phyloP scores from a whole-genome alignment of 805 yeast genomes.

The Ogataea zsoltii region DNA sequence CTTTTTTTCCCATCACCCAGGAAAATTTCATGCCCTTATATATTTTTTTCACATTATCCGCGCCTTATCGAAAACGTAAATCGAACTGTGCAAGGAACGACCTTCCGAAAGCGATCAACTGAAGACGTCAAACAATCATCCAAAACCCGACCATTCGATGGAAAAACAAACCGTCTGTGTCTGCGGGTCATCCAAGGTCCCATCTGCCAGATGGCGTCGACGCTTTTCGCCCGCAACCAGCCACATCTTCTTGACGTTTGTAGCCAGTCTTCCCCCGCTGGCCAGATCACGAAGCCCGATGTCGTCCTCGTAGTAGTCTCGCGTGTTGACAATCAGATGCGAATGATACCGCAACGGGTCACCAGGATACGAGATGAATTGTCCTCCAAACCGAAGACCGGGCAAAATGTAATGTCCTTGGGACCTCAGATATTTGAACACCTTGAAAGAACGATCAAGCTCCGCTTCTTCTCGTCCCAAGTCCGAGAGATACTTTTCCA shows the following conservation, averaged over 20 bases:
- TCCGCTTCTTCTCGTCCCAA: constrained; percentile 4
- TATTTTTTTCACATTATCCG: not conserved
- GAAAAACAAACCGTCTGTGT: constrained; percentile 52
- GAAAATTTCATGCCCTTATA: constrained; percentile 8
- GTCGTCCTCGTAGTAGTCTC: constrained; percentile 48
- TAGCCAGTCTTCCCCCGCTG: constrained; percentile 88
- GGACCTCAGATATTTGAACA: constrained; percentile 24
- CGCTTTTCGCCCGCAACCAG: constrained; percentile 46
- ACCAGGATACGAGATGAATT: constrained; percentile 88
- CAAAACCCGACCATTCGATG: constrained; percentile 97
- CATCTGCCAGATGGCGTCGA: too few species aligned
- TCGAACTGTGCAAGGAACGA: too few species aligned
- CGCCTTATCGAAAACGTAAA: too few species aligned
- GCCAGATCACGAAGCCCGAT: constrained; percentile 61
- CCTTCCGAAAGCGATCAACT: too few species aligned
- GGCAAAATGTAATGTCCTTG: constrained; percentile 61
- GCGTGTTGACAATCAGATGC: constrained; percentile 67
- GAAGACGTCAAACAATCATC: too few species aligned
- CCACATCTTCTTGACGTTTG: constrained; percentile 88
- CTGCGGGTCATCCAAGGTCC: constrained; percentile 13
- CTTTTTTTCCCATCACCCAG: not conserved
- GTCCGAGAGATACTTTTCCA: constrained; percentile 1
- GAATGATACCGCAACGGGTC: constrained; percentile 92
- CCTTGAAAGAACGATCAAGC: constrained; percentile 19
- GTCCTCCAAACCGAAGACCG: constrained; percentile 90